These are phyloP conservation scores for Murraya paniculata DNA, from an alignment of 345 rosid species.

Conservation along the genomic window DNA sequence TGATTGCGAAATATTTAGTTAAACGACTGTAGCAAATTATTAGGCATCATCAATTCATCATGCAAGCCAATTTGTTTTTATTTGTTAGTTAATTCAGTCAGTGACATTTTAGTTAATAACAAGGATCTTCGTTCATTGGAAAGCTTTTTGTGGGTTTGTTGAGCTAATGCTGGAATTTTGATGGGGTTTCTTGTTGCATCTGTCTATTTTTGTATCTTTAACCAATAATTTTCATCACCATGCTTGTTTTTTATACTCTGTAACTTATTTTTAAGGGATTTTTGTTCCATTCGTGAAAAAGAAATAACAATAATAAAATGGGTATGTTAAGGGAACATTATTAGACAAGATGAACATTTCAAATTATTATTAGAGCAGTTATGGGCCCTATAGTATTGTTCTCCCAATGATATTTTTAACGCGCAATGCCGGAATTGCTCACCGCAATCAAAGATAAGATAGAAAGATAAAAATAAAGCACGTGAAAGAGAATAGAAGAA, in stretches of 20 bases:
- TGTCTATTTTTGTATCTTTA: too few relatives aligned
- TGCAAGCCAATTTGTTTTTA: not conserved
- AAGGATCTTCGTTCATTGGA: not conserved
- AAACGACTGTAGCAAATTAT: not conserved
- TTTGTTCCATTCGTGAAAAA: too few relatives aligned
- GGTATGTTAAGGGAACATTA: too few relatives aligned
- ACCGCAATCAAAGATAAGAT: too few relatives aligned
- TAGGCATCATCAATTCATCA: not conserved
- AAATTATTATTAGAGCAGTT: too few relatives aligned
- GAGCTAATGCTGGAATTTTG: constrained; percentile 24
- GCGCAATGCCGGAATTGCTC: too few relatives aligned
- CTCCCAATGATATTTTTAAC: too few relatives aligned
- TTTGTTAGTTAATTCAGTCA: not conserved
- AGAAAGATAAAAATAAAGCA: too few relatives aligned
- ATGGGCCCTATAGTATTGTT: rapidly evolving
- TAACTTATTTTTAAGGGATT: too few relatives aligned
- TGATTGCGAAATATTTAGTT: not conserved
- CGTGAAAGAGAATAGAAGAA: too few relatives aligned
- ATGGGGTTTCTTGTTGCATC: not conserved
- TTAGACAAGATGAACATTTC: too few relatives aligned
- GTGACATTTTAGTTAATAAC: not conserved
- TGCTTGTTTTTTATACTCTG: not conserved
- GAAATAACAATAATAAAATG: too few relatives aligned
- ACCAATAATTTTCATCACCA: not conserved
- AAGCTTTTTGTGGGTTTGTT: constrained; percentile 18